Base-by-base conservation (phyloP, 2,329 filamentous ascomycete genomes). In the Aschersonia sp. region DNA sequence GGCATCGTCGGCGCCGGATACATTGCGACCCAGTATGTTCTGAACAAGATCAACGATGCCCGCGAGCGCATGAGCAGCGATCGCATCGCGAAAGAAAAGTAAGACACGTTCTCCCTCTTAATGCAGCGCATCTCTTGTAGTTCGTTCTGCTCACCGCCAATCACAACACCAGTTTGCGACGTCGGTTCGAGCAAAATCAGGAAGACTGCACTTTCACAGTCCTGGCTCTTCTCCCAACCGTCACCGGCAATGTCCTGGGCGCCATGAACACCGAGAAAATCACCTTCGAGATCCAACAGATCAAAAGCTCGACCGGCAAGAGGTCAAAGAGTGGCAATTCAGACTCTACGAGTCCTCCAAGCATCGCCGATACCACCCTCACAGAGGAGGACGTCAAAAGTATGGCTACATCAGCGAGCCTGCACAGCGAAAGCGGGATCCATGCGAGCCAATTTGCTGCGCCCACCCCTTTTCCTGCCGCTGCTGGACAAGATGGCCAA, bases 121-220 rank as follows among this genome's bases (percentile, higher is more conserved):
- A 22, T 22, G 22, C 22, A 22, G 22, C 22, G 22, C 22, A 22
- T 22, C 22, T 22, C 22, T 22, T 22, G 22, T 2, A 2, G 22
- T 22, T 22, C 22, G 22, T 22, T 22, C 22, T 22, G 22, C 22
- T 22, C 22, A 22, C 22, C 22, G 22, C 22, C 22, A 22, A 22
- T 22, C 35, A 10, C 9, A n/a, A n/a, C n/a, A 39, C 9, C 14
- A 97, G 90, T 66, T 77, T 98, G 51, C 88, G 89, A 46, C 84
- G 92, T 50, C 85, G 92, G 60, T 98, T 98, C 68, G 87, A 97
- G 65, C 92, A 98, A 67, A 98, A 98, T 65, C 92, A 98, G 63
- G 90, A 95, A 62, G 92, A 98, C 66, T 98, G 92, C 68, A 95
- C 90, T 44, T 95, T 94, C 63, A 98, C 92, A 39, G 88, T 97